phyloP scores from a whole-genome alignment of 179 eudicot genomes.

The Beta corolliflora region DNA sequence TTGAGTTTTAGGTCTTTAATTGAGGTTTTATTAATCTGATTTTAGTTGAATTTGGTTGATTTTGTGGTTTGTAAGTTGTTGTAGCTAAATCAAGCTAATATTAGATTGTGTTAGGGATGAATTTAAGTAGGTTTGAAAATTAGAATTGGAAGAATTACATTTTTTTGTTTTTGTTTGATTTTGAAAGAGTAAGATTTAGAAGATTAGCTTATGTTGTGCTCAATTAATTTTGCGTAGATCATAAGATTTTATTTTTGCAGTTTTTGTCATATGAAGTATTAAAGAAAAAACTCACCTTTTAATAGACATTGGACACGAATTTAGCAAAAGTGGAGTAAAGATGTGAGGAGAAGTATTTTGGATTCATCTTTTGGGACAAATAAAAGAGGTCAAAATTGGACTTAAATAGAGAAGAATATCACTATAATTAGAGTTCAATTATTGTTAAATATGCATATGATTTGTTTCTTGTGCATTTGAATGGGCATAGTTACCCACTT shows the following conservation, averaged over 20 bases:
- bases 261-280: not conserved
- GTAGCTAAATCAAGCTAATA: not conserved
- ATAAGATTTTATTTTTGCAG: not conserved
- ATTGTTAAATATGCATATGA: not conserved
- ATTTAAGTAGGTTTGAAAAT: not conserved
- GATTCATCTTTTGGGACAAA: not conserved
- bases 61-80: not conserved
- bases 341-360: not conserved
- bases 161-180: not conserved
- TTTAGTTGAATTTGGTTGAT: not conserved
- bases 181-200: not conserved
- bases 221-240: not conserved
- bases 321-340: not conserved
- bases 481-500: not conserved
- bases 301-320: not conserved
- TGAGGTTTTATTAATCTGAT: not conserved
- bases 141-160: not conserved
- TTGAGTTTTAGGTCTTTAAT: not conserved
- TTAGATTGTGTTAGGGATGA: not conserved
- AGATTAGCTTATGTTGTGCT: not conserved
- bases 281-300: not conserved
- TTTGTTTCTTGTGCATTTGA: not conserved
- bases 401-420: not conserved
- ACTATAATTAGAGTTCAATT: not conserved
- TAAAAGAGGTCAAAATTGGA: not conserved